phyloP scores from a whole-genome alignment of 495 filamentous ascomycete genomes.

The Neurospora sublineolata region DNA sequence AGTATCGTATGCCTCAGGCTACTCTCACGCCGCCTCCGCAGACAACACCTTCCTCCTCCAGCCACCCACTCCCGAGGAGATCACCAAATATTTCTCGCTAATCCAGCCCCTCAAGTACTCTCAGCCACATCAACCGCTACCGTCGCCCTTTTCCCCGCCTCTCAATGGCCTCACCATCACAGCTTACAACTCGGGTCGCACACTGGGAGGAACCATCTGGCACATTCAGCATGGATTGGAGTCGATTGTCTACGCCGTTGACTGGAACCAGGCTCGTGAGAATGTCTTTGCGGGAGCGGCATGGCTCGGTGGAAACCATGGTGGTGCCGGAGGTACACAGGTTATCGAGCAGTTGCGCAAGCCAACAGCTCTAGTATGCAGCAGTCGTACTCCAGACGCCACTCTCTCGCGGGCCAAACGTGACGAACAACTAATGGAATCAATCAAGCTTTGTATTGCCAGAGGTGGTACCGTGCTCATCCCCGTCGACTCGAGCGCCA shows the following conservation, averaged over 20 bases:
- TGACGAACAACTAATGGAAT: conserved; percentile 73
- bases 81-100: conserved; percentile 79
- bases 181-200: conserved; percentile 93
- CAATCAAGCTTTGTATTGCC: conserved; percentile 62
- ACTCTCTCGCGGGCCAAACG: conserved; percentile 59
- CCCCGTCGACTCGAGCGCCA: conserved; percentile 86
- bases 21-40: conserved; percentile 36
- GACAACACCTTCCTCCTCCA: conserved; percentile 58
- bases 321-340: conserved; percentile 58
- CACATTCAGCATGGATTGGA: conserved; percentile 96
- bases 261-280: conserved; percentile 93
- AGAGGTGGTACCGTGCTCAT: conserved; percentile 91
- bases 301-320: conserved; percentile 75
- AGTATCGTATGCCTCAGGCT: conserved; percentile 37
- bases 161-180: conserved; percentile 90
- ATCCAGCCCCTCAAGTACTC: conserved; percentile 95
- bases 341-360: conserved; percentile 87
- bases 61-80: conserved; percentile 74
- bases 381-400: conserved; percentile 65
- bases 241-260: conserved; percentile 92
- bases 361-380: conserved; percentile 87
- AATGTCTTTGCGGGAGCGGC: conserved; percentile 88
- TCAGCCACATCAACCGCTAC: conserved; percentile 78
- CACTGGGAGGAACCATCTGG: conserved; percentile 95
- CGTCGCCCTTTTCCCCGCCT: conserved; percentile 77